phyloP scores from a whole-genome alignment of 257 asterid species.

The Solanum etuberosum region DNA sequence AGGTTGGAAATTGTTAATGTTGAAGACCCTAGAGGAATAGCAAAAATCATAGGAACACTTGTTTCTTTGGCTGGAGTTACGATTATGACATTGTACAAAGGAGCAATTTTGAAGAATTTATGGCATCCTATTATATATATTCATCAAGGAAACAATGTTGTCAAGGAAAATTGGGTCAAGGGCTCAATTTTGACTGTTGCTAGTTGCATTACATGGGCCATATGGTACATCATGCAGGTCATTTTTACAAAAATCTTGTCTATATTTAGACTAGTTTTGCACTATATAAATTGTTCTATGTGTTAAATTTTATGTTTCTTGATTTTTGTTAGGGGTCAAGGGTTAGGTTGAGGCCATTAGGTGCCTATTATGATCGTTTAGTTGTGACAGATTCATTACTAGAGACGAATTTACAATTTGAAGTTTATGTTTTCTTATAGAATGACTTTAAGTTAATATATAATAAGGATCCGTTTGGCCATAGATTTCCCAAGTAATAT shows the following conservation, averaged over 20 bases:
- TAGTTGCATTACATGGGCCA: conserved; percentile 69
- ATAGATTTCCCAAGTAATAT: too few species aligned
- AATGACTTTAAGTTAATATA: too few species aligned
- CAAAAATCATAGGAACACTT: conserved; percentile 46
- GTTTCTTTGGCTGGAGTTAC: conserved; percentile 65
- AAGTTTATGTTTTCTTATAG: too few species aligned
- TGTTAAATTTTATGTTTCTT: too few species aligned
- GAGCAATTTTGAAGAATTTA: conserved; percentile 30
- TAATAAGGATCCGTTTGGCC: too few species aligned
- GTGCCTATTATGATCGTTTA: too few species aligned
- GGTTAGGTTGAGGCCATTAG: too few species aligned
- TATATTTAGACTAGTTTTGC: too few species aligned
- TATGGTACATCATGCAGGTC: conserved; percentile 81
- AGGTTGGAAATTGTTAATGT: conserved; percentile 56
- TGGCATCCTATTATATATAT: conserved; percentile 34
- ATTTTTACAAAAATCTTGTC: not conserved
- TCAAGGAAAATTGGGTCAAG: conserved; percentile 48
- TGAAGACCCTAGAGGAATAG: conserved; percentile 46
- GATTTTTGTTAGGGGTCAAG: too few species aligned
- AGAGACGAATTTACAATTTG: too few species aligned
- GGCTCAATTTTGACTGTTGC: conserved; percentile 53
- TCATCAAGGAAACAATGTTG: conserved; percentile 21
- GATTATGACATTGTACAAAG: conserved; percentile 65
- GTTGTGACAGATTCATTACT: too few species aligned
- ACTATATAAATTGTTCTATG: too few species aligned